These are phyloP conservation scores for Trichoderma aggressivum DNA, from an alignment of 2,329 filamentous ascomycete species.

Conservation along the genomic window DNA sequence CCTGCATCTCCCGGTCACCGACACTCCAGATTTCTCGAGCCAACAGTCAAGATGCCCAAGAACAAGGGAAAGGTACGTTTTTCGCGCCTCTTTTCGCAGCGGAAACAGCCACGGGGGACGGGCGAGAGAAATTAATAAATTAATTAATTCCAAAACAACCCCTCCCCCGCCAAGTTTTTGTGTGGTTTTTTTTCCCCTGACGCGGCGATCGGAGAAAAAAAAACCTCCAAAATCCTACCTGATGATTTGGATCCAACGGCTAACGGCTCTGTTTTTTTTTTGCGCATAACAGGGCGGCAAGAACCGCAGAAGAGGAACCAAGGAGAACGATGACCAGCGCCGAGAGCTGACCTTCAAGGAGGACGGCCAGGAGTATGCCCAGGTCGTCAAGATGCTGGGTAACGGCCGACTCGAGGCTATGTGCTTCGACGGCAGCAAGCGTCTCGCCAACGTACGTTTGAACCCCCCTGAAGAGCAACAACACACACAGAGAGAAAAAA, in stretches of 20 bases:
- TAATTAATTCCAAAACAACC: background rate
- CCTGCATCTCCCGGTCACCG: slow-evolving; percentile 7
- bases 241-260: background rate
- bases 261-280: background rate
- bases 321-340: slow-evolving; percentile 99
- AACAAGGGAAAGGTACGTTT: slow-evolving; percentile 93
- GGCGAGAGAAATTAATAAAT: background rate
- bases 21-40: slow-evolving; percentile 15
- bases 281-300: slow-evolving; percentile 74
- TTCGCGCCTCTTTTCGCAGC: background rate
- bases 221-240: background rate
- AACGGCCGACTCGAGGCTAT: slow-evolving; percentile 90
- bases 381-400: slow-evolving; percentile 81
- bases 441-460: slow-evolving; percentile 39
- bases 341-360: slow-evolving; percentile 98
- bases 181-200: background rate
- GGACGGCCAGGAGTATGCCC: slow-evolving; percentile 72
- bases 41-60: slow-evolving; percentile 75
- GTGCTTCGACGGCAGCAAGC: slow-evolving; percentile 79
- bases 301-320: slow-evolving; percentile 97
- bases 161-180: slow-evolving; percentile 13
- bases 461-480: background rate
- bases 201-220: background rate
- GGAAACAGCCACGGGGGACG: background rate
- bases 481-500: background rate